phyloP scores from a whole-genome alignment of 208 protist species.

The Balamuthia mandrillaris region DNA sequence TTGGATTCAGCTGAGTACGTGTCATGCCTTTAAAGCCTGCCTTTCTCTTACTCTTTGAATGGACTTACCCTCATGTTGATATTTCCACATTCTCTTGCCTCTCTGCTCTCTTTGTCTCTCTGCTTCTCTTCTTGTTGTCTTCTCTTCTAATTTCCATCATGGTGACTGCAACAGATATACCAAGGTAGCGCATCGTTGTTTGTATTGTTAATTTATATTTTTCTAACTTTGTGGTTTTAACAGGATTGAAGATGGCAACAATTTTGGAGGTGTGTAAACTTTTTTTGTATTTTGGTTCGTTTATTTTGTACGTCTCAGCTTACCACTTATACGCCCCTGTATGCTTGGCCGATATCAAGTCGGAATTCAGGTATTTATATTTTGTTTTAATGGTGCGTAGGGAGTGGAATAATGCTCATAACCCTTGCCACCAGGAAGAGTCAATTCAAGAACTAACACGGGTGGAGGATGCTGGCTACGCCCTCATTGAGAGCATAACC shows the following conservation, averaged over 20 bases:
- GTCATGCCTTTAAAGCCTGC: too few relatives aligned
- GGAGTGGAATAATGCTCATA: neutral
- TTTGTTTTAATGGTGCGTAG: neutral
- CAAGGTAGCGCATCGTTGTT: too few relatives aligned
- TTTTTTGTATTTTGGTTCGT: neutral
- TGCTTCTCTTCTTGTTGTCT: too few relatives aligned
- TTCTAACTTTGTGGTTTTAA: neutral
- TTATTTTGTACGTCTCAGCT: neutral
- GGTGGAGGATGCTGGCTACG: neutral
- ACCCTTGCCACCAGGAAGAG: neutral
- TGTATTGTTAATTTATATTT: neutral
- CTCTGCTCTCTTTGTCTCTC: too few relatives aligned
- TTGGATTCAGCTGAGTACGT: too few relatives aligned
- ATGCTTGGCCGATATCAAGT: neutral
- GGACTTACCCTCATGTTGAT: too few relatives aligned
- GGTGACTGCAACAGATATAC: too few relatives aligned
- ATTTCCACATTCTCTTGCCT: too few relatives aligned
- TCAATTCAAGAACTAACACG: neutral
- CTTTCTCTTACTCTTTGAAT: too few relatives aligned
- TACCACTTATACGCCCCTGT: neutral
- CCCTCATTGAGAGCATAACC: neutral
- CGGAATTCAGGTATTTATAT: neutral
- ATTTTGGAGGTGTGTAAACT: neutral
- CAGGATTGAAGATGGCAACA: constrained; percentile 6
- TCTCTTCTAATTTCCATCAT: too few relatives aligned